phyloP scores from a whole-genome alignment of 2,329 filamentous ascomycete genomes.

The Aspergillus sclerotialis region DNA sequence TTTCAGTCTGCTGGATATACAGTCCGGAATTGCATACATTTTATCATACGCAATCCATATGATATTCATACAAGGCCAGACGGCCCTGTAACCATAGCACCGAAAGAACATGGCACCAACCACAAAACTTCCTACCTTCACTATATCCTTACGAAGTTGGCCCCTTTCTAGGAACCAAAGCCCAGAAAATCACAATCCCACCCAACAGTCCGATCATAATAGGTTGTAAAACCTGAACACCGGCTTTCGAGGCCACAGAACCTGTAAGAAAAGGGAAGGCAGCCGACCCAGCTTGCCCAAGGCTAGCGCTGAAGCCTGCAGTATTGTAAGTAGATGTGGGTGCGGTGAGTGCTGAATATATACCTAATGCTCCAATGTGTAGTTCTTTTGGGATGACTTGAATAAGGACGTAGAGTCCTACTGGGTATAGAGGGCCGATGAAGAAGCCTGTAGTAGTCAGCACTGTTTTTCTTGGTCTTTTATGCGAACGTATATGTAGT shows the following conservation, averaged over 20 bases:
- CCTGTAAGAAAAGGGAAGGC: conserved; percentile 19
- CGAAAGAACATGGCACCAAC: too few relatives aligned
- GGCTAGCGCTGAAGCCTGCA: conserved; percentile 16
- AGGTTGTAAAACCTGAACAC: conserved; percentile 17
- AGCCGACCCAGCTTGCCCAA: conserved; percentile 16
- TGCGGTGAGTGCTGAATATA: conserved; percentile 1
- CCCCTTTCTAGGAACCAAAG: conserved; percentile 10
- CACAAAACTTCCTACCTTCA: too few relatives aligned
- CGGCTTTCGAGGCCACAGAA: conserved; percentile 15
- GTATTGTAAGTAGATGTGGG: not conserved
- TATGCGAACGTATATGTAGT: not conserved
- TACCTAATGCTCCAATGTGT: conserved; percentile 17
- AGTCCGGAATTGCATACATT: too few relatives aligned
- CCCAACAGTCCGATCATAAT: conserved; percentile 17
- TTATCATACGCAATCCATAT: too few relatives aligned
- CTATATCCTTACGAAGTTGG: too few relatives aligned
- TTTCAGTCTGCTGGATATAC: too few relatives aligned
- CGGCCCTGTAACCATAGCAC: too few relatives aligned
- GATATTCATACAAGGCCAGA: too few relatives aligned
- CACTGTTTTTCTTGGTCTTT: too few relatives aligned
- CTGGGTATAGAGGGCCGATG: conserved; percentile 19
- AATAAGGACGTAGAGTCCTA: conserved; percentile 17
- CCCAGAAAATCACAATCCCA: conserved; percentile 16
- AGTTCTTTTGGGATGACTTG: conserved; percentile 15
- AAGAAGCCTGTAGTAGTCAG: conserved; percentile 12